Conservation (phyloP, 2,329 filamentous ascomycete species). For the Amylocarpus encephaloides region DNA sequence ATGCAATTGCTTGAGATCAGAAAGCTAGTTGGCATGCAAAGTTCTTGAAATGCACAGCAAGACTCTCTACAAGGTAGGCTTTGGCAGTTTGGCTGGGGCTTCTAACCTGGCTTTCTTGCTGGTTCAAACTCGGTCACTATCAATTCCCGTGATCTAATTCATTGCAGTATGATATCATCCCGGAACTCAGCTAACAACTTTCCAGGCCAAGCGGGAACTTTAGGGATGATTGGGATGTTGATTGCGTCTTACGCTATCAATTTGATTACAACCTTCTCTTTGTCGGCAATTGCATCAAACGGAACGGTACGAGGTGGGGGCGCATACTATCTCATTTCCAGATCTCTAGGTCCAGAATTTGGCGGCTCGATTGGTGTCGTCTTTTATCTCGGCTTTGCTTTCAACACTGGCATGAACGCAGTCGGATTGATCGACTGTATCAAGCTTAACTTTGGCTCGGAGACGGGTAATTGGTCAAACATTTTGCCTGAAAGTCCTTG, state of each 20-base stretch:
- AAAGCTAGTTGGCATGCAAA: too few relatives aligned
- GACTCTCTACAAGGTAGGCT: too few relatives aligned
- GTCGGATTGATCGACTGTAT: slow-evolving; percentile 82
- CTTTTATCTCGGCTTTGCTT: slow-evolving; percentile 83
- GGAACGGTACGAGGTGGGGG: slow-evolving; percentile 83
- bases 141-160: neutral
- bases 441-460: slow-evolving; percentile 62
- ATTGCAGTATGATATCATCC: neutral
- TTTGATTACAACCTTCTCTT: slow-evolving; percentile 75
- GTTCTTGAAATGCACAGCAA: too few relatives aligned
- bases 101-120: neutral
- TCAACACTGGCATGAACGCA: slow-evolving; percentile 83
- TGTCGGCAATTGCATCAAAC: slow-evolving; percentile 85
- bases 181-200: slow-evolving; percentile 2
- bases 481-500: slow-evolving; percentile 66
- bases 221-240: slow-evolving; percentile 74
- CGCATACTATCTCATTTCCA: slow-evolving; percentile 82
- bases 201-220: slow-evolving; percentile 57
- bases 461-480: slow-evolving; percentile 49
- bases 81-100: too few relatives aligned
- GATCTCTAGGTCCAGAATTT: slow-evolving; percentile 80
- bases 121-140: too few relatives aligned
- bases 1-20: too few relatives aligned
- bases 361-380: slow-evolving; percentile 82
- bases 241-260: slow-evolving; percentile 72